Evolutionary conservation across 179 eudicot species (phyloP).

Genomic region (Pouteria campechiana): DNA sequence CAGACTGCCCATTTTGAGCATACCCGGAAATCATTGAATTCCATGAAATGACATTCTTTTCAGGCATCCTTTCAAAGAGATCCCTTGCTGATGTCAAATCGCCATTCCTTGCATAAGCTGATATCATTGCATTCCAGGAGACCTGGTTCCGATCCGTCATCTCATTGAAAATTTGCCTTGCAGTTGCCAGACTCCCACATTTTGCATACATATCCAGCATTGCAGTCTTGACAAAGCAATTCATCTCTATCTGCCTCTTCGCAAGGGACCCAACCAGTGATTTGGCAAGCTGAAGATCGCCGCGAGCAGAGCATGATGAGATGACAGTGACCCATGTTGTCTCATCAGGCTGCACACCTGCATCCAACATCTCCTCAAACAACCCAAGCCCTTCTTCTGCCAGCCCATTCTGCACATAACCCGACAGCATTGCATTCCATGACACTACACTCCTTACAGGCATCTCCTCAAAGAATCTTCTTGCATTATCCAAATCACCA

Average conservation of each 20-base stretch:
- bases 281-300: constrained; percentile 36
- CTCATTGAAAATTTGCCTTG: constrained; percentile 31
- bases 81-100: constrained; percentile 35
- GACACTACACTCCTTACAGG: constrained; percentile 51
- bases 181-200: constrained; percentile 44
- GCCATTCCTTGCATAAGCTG: constrained; percentile 43
- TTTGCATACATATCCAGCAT: constrained; percentile 59
- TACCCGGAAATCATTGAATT: constrained; percentile 67
- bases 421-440: constrained; percentile 70
- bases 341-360: constrained; percentile 39
- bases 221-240: constrained; percentile 42
- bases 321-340: constrained; percentile 52
- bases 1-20: constrained; percentile 57
- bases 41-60: constrained; percentile 43
- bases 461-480: constrained; percentile 44
- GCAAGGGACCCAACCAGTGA: constrained; percentile 27
- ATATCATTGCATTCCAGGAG: constrained; percentile 56
- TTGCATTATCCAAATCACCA: constrained; percentile 38
- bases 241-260: constrained; percentile 13
- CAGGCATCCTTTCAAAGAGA: constrained; percentile 37
- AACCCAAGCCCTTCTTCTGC: constrained; percentile 28
- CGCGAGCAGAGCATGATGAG: constrained; percentile 34
- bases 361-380: constrained; percentile 33
- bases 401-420: constrained; percentile 44
- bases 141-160: constrained; percentile 18